Base-by-base conservation (phyloP, 306 rosid species). In the Acmispon strigosus region DNA sequence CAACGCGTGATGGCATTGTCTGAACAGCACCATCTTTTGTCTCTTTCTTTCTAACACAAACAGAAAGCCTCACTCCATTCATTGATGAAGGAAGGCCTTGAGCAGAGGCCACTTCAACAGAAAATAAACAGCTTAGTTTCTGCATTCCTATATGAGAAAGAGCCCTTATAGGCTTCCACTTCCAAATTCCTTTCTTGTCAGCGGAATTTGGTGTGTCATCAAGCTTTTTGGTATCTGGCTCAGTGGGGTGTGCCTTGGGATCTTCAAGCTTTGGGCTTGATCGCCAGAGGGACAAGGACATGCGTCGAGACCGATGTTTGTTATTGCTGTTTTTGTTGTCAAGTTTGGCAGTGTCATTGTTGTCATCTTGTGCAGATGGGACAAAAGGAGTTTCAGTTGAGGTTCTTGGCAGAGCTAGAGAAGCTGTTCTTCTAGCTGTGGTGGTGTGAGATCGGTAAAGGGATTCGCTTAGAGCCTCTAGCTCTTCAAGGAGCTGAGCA, bases 251-350 rank as follows among this genome's bases (percentile, higher is more conserved):
- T 27, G 73, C 62, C 47, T 64, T 75, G 36, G 78, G 67, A 6
- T 83, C 88, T 4, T 82, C 80, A n/a, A 53, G 83, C 70, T 83
- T 90, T 8, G 92, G 80, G 18, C 79, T 83, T 58, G 91, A 83
- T 61, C 76, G 86, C 98, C 98, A 94, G 3, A 84, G 87, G 1
- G 98, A 90, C 82, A 94, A 81, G 39, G 98, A 94, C 88, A 90
- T 52, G 4, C 96, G 92, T 0, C 87, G 82, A 4, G 87, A 39
- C 64, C 87, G 68, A 1, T 84, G 72, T 59, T 67, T 83, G 76
- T 52, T 79, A 4, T 17, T 83, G 27, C 69, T 54, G 20, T 42
- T 20, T 68, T 62, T 53, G 14, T 9, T 85, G 27, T 48, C 79
- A 14, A 50, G 36, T 64, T 66, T 79, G 0, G 86, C 72, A 6